Percentiles rank a stretch among this genome's conserved stretches.
Conservation (phyloP, 345 rosid genomes). For the Arabidopsis suecica region DNA sequence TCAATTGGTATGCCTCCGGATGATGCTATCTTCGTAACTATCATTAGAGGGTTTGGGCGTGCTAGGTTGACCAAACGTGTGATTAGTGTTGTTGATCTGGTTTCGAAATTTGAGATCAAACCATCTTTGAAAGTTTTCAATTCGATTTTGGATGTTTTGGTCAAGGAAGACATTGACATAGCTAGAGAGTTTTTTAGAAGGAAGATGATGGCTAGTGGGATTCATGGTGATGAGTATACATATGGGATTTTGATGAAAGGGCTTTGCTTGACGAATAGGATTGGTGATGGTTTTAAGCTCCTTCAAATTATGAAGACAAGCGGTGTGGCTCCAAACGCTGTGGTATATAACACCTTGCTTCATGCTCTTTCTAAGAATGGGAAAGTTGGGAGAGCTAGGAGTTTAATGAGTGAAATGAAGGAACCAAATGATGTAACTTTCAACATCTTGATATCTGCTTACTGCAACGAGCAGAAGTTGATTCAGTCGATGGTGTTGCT, state of each 20-base stretch:
- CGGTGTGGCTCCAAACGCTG: conserved; percentile 58
- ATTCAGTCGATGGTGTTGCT: conserved; percentile 75
- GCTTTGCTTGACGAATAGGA: conserved; percentile 85
- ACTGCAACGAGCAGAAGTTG: conserved; percentile 69
- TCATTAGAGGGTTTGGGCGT: conserved; percentile 72
- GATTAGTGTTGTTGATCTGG: conserved; percentile 61
- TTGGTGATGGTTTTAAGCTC: conserved; percentile 82
- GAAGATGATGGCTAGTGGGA: conserved; percentile 73
- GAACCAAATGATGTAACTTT: conserved; percentile 76
- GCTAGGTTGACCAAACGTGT: conserved; percentile 59
- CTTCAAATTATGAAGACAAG: conserved; percentile 71
- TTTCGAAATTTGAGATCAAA: conserved; percentile 50
- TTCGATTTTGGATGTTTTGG: conserved; percentile 77
- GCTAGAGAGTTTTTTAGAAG: conserved; percentile 78
- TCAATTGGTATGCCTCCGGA: conserved; percentile 71
- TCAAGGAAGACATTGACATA: conserved; percentile 83
- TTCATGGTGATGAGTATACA: conserved; percentile 81
- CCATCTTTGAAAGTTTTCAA: conserved; percentile 77
- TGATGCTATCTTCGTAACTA: conserved; percentile 65
- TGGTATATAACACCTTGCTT: conserved; percentile 76
- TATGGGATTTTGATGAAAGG: conserved; percentile 92
- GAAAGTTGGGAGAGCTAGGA: conserved; percentile 81
- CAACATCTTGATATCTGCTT: conserved; percentile 75
- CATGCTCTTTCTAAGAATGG: conserved; percentile 74
- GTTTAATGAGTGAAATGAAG: conserved; percentile 75